Evolutionary conservation across 2,329 filamentous ascomycete species (phyloP).

Genomic region (Penicillium sp.): DNA sequence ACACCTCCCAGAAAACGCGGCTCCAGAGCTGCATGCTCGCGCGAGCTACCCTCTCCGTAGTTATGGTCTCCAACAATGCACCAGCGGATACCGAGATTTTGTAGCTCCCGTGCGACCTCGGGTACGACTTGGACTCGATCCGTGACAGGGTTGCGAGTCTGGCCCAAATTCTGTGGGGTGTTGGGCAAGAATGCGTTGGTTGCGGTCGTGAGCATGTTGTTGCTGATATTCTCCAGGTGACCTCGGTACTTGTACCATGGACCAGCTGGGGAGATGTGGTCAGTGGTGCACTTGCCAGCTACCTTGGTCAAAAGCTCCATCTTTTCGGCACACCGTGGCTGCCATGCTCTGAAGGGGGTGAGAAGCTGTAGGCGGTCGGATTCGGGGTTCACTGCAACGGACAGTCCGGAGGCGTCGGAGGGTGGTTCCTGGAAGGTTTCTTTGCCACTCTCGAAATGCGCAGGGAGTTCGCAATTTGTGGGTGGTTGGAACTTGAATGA

Average conservation of each 20-base stretch:
- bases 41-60: constrained; percentile 92
- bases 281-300: constrained; percentile 89
- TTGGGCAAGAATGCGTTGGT: constrained; percentile 65
- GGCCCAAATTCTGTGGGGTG: constrained; percentile 29
- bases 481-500: constrained; percentile 83
- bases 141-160: constrained; percentile 63
- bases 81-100: constrained; percentile 90
- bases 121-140: constrained; percentile 81
- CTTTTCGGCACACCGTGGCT: constrained; percentile 67
- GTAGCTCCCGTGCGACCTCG: constrained; percentile 90
- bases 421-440: constrained; percentile 53
- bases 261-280: constrained; percentile 83
- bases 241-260: constrained; percentile 98
- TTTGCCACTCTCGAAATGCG: constrained; percentile 65
- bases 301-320: constrained; percentile 92
- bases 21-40: constrained; percentile 95
- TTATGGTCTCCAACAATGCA: constrained; percentile 97
- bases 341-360: constrained; percentile 16
- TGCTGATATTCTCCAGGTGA: constrained; percentile 98
- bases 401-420: constrained; percentile 6
- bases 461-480: constrained; percentile 75
- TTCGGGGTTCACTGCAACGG: constrained; percentile 11
- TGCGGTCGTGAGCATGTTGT: constrained; percentile 98
- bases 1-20: constrained; percentile 91
- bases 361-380: constrained; percentile 22